phyloP scores from a whole-genome alignment of 192 early-diverging fungal species.

The Haplosporangium gracile region DNA sequence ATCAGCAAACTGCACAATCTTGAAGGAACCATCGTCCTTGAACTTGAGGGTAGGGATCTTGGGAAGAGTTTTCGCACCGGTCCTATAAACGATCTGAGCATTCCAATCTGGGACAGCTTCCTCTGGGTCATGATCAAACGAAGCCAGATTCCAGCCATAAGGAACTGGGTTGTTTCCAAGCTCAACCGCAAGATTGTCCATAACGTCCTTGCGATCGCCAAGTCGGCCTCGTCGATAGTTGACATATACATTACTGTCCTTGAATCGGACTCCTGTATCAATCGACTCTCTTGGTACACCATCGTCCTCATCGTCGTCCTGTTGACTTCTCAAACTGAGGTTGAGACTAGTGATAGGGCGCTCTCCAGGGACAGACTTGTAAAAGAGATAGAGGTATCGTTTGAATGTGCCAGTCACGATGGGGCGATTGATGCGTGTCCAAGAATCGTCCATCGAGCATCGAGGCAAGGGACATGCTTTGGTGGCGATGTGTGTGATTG shows the following conservation, averaged over 20 bases:
- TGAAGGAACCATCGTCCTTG: slow-evolving; percentile 56
- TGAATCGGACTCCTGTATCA: slow-evolving; percentile 39
- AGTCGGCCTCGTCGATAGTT: slow-evolving; percentile 23
- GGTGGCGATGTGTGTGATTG: slow-evolving; percentile 54
- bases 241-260: slow-evolving; percentile 36
- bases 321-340: slow-evolving; percentile 17
- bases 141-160: slow-evolving; percentile 24
- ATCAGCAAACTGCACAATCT: slow-evolving; percentile 63
- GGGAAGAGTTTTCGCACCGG: slow-evolving; percentile 16
- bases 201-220: neutral
- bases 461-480: slow-evolving; percentile 40
- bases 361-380: slow-evolving; percentile 49
- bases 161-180: slow-evolving; percentile 37
- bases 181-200: slow-evolving; percentile 46
- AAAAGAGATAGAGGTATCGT: slow-evolving; percentile 51
- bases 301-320: neutral
- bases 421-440: slow-evolving; percentile 55
- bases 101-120: slow-evolving; percentile 39
- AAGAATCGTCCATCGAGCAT: slow-evolving; percentile 44
- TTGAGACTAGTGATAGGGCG: slow-evolving; percentile 33
- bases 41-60: slow-evolving; percentile 38
- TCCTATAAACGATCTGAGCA: slow-evolving; percentile 42
- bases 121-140: slow-evolving; percentile 7
- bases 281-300: slow-evolving; percentile 17
- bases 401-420: slow-evolving; percentile 50